Base-by-base conservation (phyloP, 306 rosid species). In the Malus fusca region DNA sequence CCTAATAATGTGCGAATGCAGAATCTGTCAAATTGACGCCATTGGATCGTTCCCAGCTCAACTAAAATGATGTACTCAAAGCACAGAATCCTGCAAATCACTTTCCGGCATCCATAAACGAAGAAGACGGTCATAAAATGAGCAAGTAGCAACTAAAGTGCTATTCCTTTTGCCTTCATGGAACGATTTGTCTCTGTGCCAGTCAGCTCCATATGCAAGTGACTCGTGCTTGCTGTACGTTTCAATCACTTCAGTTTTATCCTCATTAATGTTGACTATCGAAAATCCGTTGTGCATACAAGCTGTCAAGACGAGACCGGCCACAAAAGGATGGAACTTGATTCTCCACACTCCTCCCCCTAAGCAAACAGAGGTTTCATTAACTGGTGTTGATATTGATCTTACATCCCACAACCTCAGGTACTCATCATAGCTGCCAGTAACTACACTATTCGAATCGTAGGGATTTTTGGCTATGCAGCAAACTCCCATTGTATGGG, bases 281-380 rank as follows among this genome's bases (percentile, higher is more conserved):
- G 96, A 91, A 71, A 90, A 92, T 30, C 97, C 99, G 51, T 90
- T 95, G 85, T 95, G 97, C 97, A 95, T 95, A 72, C 98, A 95
- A n/a, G 98, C 96, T 48, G 97, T 85, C 87, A 95, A 76, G 69
- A 90, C 82, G n/a, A 90, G 64, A 48, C 86, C 90, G 0, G 81
- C 85, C 66, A 88, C 84, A 68, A 80, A 79, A 46, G 91, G 97
- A 75, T 90, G 96, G 51, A 86, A 85, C 89, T 95, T 95, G 82
- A 92, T 86, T 83, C 90, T 92, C 97, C 97, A 95, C 33, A 90
- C 96, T 77, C 98, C 97, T 71, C 98, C 97, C 23, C 97, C 97
- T 73, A 95, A 85, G 62, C 90, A 79, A 65, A 88, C 52, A 22
- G 92, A 92, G 71, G 87, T 83, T 78, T 90, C 88, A 30, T 82